Percentiles rank a stretch among this genome's conserved stretches.
Evolutionary conservation across 1,139 yeast genomes (phyloP).

Genomic region (Geotrichum carabidarum): DNA sequence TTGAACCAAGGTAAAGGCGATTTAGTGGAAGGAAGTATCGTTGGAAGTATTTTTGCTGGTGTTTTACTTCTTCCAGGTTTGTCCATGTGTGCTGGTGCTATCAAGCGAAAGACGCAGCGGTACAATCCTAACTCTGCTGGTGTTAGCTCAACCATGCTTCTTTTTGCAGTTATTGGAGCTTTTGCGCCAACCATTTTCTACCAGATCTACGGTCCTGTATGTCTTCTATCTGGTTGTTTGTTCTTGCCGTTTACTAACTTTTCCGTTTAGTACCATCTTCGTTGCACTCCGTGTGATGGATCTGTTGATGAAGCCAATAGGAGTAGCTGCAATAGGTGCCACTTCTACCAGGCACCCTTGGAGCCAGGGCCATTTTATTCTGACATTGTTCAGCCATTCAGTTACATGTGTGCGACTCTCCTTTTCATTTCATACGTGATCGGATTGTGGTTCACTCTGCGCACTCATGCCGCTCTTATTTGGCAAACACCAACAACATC

Average conservation of each 20-base stretch:
- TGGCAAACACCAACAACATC: conserved; percentile 69
- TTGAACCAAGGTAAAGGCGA: conserved; percentile 77
- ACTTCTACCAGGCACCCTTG: conserved; percentile 72
- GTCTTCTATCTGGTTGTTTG: no score
- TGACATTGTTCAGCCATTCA: conserved; percentile 69
- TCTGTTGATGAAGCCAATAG: conserved; percentile 12
- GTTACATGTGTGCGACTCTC: conserved; percentile 72
- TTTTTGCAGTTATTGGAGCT: conserved; percentile 86
- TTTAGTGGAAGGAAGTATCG: conserved; percentile 94
- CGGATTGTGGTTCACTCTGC: conserved; percentile 85
- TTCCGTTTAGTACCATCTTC: conserved; percentile 52
- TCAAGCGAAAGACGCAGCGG: conserved; percentile 84
- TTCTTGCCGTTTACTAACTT: not conserved
- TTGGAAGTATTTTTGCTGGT: conserved; percentile 91
- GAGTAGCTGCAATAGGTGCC: conserved; percentile 60
- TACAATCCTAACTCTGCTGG: conserved; percentile 97
- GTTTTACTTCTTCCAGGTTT: conserved; percentile 86
- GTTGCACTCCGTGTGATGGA: conserved; percentile 51
- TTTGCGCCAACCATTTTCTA: conserved; percentile 89
- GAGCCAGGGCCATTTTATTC: conserved; percentile 55
- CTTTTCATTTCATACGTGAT: conserved; percentile 81
- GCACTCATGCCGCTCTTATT: conserved; percentile 93
- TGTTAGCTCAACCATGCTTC: conserved; percentile 90
- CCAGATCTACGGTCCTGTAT: conserved; percentile 72
- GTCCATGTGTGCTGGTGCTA: conserved; percentile 96